Base-by-base conservation (phyloP, 805 yeast genomes). In the Clavispora vitiphila region DNA sequence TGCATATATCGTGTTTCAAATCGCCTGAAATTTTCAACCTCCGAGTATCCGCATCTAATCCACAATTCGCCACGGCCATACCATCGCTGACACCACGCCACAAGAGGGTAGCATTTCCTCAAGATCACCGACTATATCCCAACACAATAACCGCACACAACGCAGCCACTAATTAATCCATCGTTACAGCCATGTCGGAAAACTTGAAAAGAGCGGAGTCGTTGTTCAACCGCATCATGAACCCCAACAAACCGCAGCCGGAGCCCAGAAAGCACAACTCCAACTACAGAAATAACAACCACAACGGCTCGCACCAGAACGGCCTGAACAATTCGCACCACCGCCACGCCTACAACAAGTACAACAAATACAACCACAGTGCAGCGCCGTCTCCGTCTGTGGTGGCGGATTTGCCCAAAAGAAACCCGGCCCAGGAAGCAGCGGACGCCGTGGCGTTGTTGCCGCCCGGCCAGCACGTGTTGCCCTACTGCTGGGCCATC, bases 401-500 rank as follows among this genome's bases (percentile, higher is more conserved):
- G 20, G 24, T 14, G 19, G 42, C 29, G 15, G 58, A 56, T 19
- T 57, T 65, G 42, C 71, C 67, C 16, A 66, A 58, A 39, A 46
- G 61, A 37, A 69, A 66, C 46, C 67, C 72, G 14, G 51, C 61
- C 19, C 60, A 64, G 41, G 53, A 64, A 32, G 62, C 71, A 10
- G 52, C 55, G 30, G 67, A 64, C 19, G 59, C 64, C 6, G 52
- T 67, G 35, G 42, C 36, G 15, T 47, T 37, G 20, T 42, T 47
- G 16, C 37, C 26, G 16, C 37, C 31, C 19, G 49, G 54, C 29
- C 69, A 67, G 48, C 74, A 72, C 48, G 56, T 64, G 9, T 59
- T 73, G 43, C 71, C 72, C 14, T 71, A 69, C 53, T 65, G 74
- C 51, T 73, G 78, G 78, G 65, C 74, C 23, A 57, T 72, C 45